Conservation (phyloP, 2,329 filamentous ascomycete species). For the Trematosphaeria pertusa region DNA sequence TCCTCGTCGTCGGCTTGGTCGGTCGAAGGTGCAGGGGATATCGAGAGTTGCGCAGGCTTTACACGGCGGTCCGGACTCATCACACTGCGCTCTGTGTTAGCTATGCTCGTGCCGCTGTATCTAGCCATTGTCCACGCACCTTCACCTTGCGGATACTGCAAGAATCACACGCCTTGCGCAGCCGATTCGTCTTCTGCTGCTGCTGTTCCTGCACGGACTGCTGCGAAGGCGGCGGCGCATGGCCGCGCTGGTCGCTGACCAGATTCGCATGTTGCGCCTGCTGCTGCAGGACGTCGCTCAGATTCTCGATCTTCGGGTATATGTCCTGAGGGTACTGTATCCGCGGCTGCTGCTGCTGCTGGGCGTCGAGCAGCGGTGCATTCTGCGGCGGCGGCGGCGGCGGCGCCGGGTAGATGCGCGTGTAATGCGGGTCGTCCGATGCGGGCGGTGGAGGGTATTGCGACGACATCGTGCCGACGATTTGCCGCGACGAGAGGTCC, state of each 20-base stretch:
- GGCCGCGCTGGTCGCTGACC: slow-evolving; percentile 33
- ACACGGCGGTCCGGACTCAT: slow-evolving; percentile 71
- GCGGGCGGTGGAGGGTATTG: slow-evolving; percentile 34
- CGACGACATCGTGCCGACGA: slow-evolving; percentile 27
- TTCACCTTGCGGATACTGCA: slow-evolving; percentile 53
- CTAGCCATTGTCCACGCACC: slow-evolving; percentile 13
- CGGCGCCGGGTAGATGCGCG: slow-evolving; percentile 39
- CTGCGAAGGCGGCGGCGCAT: slow-evolving; percentile 17
- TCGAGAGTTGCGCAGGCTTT: slow-evolving; percentile 69
- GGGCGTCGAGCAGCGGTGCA: slow-evolving; percentile 5
- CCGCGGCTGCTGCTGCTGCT: slow-evolving; percentile 27
- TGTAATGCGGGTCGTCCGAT: slow-evolving; percentile 40
- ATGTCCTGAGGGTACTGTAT: slow-evolving; percentile 32
- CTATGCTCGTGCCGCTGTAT: background rate
- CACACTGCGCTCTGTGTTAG: slow-evolving; percentile 58
- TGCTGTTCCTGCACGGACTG: slow-evolving; percentile 16
- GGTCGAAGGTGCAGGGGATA: slow-evolving; percentile 71
- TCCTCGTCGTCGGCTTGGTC: slow-evolving; percentile 68
- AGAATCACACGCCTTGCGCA: slow-evolving; percentile 52
- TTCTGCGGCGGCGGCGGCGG: background rate
- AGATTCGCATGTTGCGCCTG: slow-evolving; percentile 46
- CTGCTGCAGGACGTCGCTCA: slow-evolving; percentile 47
- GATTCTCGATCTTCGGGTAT: slow-evolving; percentile 45
- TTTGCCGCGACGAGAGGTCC: slow-evolving; percentile 20
- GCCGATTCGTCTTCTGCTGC: slow-evolving; percentile 43